phyloP scores from a whole-genome alignment of 169 alveolate genomes.

The Plasmodium coatneyi region DNA sequence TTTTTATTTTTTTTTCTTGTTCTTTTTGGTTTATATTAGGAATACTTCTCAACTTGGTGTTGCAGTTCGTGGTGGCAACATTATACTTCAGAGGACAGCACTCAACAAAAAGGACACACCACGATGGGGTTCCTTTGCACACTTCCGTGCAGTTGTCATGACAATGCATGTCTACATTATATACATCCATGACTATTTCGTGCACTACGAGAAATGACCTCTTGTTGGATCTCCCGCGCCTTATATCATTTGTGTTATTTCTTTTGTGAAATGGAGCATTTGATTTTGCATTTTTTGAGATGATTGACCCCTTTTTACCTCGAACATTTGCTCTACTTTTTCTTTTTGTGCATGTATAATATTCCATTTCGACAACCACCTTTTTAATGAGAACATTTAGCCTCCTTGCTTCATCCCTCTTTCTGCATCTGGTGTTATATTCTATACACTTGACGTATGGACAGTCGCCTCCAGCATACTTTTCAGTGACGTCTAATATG shows the following conservation, averaged over 20 bases:
- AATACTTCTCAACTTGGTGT: background rate
- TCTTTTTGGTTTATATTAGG: background rate
- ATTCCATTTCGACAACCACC: background rate
- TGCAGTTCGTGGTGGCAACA: background rate
- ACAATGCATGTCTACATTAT: background rate
- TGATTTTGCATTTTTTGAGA: background rate
- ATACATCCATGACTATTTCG: background rate
- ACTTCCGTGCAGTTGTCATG: background rate
- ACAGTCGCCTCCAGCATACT: background rate
- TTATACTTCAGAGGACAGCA: background rate
- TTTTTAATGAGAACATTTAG: background rate
- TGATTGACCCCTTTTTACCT: background rate
- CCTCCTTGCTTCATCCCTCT: background rate
- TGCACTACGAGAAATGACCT: background rate
- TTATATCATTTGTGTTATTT: background rate
- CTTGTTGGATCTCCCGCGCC: background rate
- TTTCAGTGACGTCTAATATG: background rate
- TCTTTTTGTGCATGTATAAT: background rate
- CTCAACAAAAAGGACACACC: background rate
- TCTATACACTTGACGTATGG: background rate
- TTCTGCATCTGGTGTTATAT: background rate
- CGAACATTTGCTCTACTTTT: background rate
- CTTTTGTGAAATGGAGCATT: background rate
- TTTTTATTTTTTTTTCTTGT: background rate
- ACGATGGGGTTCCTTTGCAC: background rate